Conservation (phyloP, 2,329 filamentous ascomycete species). For the Paraphoma chrysanthemicola region DNA sequence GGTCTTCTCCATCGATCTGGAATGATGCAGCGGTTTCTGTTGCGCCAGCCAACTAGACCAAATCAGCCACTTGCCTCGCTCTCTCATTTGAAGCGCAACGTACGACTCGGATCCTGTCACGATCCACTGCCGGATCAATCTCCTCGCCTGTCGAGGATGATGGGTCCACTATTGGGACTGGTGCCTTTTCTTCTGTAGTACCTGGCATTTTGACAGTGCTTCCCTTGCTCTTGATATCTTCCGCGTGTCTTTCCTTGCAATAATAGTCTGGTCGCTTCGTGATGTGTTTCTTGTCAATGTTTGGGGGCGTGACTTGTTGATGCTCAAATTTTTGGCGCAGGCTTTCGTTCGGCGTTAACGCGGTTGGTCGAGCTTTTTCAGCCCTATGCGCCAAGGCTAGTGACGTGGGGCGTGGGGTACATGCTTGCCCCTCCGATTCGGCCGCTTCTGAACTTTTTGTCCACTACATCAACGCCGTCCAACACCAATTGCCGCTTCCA, state of each 20-base stretch:
- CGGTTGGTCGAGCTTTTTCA: constrained; percentile 32
- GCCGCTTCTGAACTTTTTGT: constrained; percentile 29
- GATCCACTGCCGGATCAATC: constrained; percentile 45
- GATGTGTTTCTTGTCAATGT: neutral
- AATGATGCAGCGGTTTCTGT: constrained; percentile 90
- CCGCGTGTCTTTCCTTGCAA: neutral
- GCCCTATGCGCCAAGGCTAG: constrained; percentile 36
- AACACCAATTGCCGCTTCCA: constrained; percentile 6
- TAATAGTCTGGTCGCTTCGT: neutral
- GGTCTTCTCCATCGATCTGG: constrained; percentile 91
- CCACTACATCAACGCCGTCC: constrained; percentile 1
- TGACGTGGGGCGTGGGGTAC: constrained; percentile 32
- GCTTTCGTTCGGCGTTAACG: constrained; percentile 27
- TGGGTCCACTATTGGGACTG: constrained; percentile 30
- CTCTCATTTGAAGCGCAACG: constrained; percentile 10
- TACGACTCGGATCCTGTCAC: constrained; percentile 56
- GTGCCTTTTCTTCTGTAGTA: constrained; percentile 25
- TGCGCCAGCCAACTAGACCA: constrained; percentile 76
- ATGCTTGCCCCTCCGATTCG: constrained; percentile 12
- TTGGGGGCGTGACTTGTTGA: constrained; percentile 22
- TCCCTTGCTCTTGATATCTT: constrained; percentile 4
- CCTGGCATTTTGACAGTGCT: constrained; percentile 23
- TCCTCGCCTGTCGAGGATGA: constrained; percentile 34
- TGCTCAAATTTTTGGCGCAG: constrained; percentile 35
- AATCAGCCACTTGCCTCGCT: constrained; percentile 1